Evolutionary conservation across 148 eudicot genomes (phyloP), one percentile per base, ranked within the genome.

Genomic region (Limonium bicolor): DNA sequence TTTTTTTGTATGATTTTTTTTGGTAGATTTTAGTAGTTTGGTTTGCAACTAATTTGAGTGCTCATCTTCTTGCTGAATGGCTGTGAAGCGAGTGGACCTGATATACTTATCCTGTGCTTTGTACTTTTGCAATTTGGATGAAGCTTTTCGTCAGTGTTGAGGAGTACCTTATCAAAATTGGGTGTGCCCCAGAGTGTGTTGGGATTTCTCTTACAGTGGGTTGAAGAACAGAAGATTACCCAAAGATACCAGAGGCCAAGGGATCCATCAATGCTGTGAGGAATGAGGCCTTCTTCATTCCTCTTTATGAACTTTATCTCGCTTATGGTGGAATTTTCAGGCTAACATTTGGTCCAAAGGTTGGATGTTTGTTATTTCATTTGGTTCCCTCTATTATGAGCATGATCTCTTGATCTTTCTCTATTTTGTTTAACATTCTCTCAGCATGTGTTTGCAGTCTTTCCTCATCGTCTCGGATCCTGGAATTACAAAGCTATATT

Each of bases 381-480:
- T 21, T 20, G 24, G 12, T 0, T 7, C 46, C n/a, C 25, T 3
- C 17, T 6, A 6, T 4, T 6, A 22, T 41, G 46, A n/a, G n/a
- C n/a, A n/a, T n/a, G n/a, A n/a, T n/a, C n/a, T n/a, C 15, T 22
- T 15, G 14, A 41, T 18, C 19, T 26, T 50, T n/a, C 25, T 49
- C 45, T 41, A 50, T 44, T 58, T 2, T 29, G 6, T 36, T 6
- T 12, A 16, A 35, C 30, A 7, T 8, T 16, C 35, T 25, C 6
- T 40, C 14, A 19, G 19, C n/a, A n/a, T n/a, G n/a, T n/a, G n/a
- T n/a, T 45, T 78, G 75, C 95, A 90, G 99, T 71, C 99, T 1
- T 92, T 92, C 60, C 58, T 92, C 45, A 85, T 92, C 56, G 94
- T 92, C 29, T 92, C 99, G 43, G 99, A 92, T 76, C 99, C 99